Evolutionary conservation across 495 filamentous ascomycete species (phyloP).

Genomic region (Xylaria palmicola): DNA sequence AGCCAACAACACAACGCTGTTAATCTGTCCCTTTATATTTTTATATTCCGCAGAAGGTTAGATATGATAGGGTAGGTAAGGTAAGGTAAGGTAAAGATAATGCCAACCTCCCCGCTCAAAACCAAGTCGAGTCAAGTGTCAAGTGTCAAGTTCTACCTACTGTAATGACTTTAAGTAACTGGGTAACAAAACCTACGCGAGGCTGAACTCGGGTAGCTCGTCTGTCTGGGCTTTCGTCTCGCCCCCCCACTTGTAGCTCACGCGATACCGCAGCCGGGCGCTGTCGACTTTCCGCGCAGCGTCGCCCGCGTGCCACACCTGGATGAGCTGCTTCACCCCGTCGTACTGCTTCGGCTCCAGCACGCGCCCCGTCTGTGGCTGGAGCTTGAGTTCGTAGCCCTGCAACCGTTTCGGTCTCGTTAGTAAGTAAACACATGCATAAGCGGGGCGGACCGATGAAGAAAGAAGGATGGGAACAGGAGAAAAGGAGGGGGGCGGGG

Average conservation of each 20-base stretch:
- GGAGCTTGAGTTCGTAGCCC: slow-evolving; percentile 77
- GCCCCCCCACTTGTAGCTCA: slow-evolving; percentile 68
- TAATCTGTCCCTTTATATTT: no score
- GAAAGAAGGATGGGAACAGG: no score
- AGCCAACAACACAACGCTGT: no score
- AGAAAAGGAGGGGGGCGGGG: slow-evolving; percentile 2
- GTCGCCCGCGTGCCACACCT: slow-evolving; percentile 64
- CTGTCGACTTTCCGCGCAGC: slow-evolving; percentile 66
- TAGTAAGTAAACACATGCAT: no score
- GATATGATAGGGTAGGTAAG: no score
- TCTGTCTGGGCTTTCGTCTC: slow-evolving; percentile 73
- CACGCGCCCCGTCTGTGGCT: slow-evolving; percentile 76
- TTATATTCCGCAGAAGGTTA: no score
- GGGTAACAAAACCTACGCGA: slow-evolving; percentile 44
- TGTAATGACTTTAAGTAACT: neutral
- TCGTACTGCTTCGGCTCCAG: slow-evolving; percentile 70
- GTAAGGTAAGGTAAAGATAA: no score
- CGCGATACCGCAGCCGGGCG: slow-evolving; percentile 88
- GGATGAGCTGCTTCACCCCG: slow-evolving; percentile 81
- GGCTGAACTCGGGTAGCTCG: slow-evolving; percentile 79
- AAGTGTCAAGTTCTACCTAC: neutral
- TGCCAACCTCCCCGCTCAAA: no score
- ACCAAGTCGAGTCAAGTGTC: no score
- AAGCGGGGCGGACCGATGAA: no score
- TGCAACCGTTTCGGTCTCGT: slow-evolving; percentile 40